Conservation (phyloP, 768 basidiomycete genomes). For the Russula sp. region DNA sequence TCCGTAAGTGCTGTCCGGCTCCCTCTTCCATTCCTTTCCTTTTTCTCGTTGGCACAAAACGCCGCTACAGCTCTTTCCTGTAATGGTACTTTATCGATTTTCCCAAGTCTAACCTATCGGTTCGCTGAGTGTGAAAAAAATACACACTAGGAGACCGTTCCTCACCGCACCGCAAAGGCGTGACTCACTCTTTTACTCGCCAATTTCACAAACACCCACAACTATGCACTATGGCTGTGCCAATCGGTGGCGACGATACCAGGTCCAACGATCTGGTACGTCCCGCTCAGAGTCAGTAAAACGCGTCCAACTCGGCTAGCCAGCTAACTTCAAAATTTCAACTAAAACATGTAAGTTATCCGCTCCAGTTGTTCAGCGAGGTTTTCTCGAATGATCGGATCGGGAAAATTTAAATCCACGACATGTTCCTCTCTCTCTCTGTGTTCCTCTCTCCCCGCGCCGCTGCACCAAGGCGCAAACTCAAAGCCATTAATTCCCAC, state of each 20-base stretch:
- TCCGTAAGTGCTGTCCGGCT: background rate
- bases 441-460: background rate
- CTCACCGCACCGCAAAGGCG: background rate
- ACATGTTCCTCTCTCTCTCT: background rate
- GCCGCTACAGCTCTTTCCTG: background rate
- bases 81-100: background rate
- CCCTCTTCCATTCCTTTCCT: background rate
- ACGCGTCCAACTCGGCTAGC: background rate
- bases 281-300: background rate
- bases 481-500: background rate
- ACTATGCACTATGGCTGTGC: conserved; percentile 9
- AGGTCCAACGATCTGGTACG: background rate
- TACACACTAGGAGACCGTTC: background rate
- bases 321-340: background rate
- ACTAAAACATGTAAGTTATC: background rate
- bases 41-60: background rate
- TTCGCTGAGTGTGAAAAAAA: conserved; percentile 26
- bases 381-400: background rate
- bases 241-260: conserved; percentile 13
- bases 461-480: conserved; percentile 9
- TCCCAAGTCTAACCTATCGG: conserved; percentile 4
- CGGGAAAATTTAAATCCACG: background rate
- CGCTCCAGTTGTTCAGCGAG: background rate
- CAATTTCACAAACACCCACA: background rate
- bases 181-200: background rate